Evolutionary conservation across 345 rosid genomes (phyloP), one percentile per base, ranked within the genome.

Genomic region (Pistacia atlantica): DNA sequence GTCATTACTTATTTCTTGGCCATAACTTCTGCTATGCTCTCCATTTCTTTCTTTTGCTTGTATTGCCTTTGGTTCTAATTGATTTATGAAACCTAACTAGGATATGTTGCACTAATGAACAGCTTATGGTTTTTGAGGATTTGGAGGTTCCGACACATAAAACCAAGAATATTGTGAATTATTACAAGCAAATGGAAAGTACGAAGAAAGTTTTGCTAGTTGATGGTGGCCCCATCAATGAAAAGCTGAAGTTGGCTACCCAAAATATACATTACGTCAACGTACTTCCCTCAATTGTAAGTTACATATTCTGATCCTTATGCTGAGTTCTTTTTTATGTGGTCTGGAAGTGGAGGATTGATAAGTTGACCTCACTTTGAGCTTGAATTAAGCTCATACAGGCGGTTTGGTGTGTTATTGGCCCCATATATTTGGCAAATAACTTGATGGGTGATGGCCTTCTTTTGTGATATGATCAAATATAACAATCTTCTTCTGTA

Each of bases 181-280:
- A 82, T 75, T 83, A 86, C 75, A 82, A 84, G 65, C 86, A 92
- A 82, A 88, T 91, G 97, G 95, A 92, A 76, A 83, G 88, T 72
- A 84, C 91, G 61, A 96, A 92, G 91, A 96, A 93, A 83, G 84
- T 90, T 49, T 90, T 96, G 80, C 58, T 91, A 64, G 95, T 91
- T 45, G 98, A 92, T 80, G 99, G 95, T 9, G 93, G 88, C 59
- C 80, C 87, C 33, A 89, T 96, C 64, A 81, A 88, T 76, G 99
- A 92, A 77, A 96, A 93, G 80, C 88, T 93, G 73, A 92, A 95
- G 91, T 84, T 82, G 78, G 99, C 98, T 25, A 88, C 99, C 1
- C 98, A 96, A 77, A 95, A 96, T 83, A 88, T 92, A 28, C 92
- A 93, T 81, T 93, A 93, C 72, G 93, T 86, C 80, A 92, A 92